phyloP scores from a whole-genome alignment of 345 rosid genomes.

The Murraya paniculata region DNA sequence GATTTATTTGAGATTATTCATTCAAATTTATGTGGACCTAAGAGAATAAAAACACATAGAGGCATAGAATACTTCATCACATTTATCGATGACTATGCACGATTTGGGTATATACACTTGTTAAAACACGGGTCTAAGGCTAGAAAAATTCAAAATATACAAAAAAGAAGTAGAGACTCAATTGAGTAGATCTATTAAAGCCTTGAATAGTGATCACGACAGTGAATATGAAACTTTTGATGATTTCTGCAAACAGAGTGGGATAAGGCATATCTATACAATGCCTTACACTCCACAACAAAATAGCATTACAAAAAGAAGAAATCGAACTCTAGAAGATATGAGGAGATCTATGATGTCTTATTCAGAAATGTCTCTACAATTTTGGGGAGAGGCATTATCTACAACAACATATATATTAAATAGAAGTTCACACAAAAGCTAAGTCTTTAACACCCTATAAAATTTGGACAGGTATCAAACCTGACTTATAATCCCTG shows the following conservation, averaged over 20 bases:
- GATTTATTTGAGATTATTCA: not conserved
- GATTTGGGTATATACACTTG: not conserved
- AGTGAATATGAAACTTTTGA: not conserved
- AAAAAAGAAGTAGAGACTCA: not conserved
- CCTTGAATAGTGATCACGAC: not conserved
- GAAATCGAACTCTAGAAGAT: not conserved
- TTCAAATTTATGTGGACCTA: not conserved
- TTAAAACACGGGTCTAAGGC: not conserved
- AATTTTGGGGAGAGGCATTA: not conserved
- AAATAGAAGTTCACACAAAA: too few species aligned
- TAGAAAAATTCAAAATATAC: not conserved
- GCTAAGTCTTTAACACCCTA: not conserved
- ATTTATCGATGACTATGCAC: not conserved
- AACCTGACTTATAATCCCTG: not conserved
- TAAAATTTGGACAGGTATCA: not conserved
- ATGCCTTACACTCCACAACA: not conserved
- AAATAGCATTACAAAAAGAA: not conserved
- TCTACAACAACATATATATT: too few species aligned
- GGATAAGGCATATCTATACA: not conserved
- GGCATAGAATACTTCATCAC: not conserved
- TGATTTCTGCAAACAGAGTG: not conserved
- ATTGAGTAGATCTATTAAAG: not conserved
- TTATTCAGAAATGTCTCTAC: not conserved
- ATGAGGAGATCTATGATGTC: not conserved
- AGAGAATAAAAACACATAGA: not conserved